Percentiles rank a stretch among this genome's conserved stretches.
Conservation (phyloP, 352 stramenopile species). For the Globisporangium rhizosaccharum region DNA sequence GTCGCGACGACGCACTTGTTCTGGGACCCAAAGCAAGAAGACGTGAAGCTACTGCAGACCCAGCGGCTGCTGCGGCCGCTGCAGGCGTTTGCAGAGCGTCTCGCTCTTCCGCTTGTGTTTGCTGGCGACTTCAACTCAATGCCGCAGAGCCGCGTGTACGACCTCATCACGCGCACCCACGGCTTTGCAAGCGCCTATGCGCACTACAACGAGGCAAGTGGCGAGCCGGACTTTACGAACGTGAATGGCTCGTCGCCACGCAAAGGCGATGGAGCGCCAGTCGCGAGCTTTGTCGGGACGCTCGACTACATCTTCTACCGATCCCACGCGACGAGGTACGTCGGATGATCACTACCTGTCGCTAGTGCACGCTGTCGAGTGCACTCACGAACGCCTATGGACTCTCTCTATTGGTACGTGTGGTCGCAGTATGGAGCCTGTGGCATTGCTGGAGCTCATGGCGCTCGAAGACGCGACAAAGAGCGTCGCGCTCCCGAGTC, state of each 20-base stretch:
- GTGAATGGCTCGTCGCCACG: constrained; percentile 39
- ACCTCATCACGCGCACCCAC: constrained; percentile 35
- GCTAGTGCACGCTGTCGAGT: too few relatives aligned
- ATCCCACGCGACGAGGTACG: neutral
- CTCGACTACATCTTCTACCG: constrained; percentile 85
- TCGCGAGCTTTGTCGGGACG: constrained; percentile 65
- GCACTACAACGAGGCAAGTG: constrained; percentile 21
- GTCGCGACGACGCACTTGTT: constrained; percentile 83
- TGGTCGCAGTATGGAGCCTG: constrained; percentile 26
- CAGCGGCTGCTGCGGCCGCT: constrained; percentile 46
- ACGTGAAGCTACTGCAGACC: constrained; percentile 78
- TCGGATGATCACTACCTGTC: too few relatives aligned
- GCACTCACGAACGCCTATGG: neutral
- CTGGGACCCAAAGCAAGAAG: constrained; percentile 77
- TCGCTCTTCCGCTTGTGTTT: constrained; percentile 42
- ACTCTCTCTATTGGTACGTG: too few relatives aligned
- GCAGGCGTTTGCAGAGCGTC: constrained; percentile 22
- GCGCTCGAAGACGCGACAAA: constrained; percentile 48
- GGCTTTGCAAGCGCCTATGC: constrained; percentile 56
- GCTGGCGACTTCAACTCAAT: constrained; percentile 83
- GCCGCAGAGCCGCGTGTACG: constrained; percentile 68
- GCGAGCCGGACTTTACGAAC: constrained; percentile 70
- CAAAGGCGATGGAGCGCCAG: constrained; percentile 23
- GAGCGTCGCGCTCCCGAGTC: constrained; percentile 57
- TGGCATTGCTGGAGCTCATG: constrained; percentile 70